Percentiles rank a stretch among this genome's conserved stretches.
Conservation (phyloP, 1,284 basidiomycete genomes). For the Puccinia coronata region DNA sequence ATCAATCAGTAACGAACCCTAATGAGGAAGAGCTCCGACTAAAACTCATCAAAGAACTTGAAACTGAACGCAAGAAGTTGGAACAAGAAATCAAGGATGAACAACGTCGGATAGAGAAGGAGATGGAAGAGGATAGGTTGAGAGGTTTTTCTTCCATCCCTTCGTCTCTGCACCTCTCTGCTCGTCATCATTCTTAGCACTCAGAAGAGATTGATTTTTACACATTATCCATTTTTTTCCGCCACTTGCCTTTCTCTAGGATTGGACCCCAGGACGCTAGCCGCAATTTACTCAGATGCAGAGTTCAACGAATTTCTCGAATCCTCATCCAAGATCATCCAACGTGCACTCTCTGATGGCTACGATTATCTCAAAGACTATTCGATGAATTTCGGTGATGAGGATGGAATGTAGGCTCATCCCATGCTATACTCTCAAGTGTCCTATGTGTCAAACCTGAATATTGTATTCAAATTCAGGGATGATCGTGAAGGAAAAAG, state of each 20-base stretch:
- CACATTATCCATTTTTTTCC: background rate
- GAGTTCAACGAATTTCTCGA: constrained; percentile 93
- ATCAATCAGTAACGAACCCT: constrained; percentile 60
- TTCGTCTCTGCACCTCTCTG: background rate
- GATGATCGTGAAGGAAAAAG: constrained; percentile 84
- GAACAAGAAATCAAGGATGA: constrained; percentile 71
- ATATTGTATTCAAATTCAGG: constrained; percentile 61
- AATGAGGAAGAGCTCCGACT: constrained; percentile 74
- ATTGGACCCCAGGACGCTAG: constrained; percentile 77
- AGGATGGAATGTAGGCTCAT: constrained; percentile 62
- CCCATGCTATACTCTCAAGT: constrained; percentile 60
- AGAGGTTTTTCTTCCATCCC: constrained; percentile 61
- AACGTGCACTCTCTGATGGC: constrained; percentile 89
- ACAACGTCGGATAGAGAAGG: constrained; percentile 68
- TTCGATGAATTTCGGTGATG: constrained; percentile 66
- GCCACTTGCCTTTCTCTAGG: constrained; percentile 64
- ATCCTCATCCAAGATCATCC: constrained; percentile 89
- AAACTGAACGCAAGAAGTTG: constrained; percentile 58
- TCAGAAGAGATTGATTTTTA: constrained; percentile 6
- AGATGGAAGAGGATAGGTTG: constrained; percentile 78
- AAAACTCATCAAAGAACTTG: constrained; percentile 65
- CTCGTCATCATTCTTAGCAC: background rate
- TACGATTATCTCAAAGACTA: constrained; percentile 98
- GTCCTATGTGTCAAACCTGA: background rate
- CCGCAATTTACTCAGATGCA: constrained; percentile 75